Conservation (phyloP, 345 rosid genomes). For the Laguncularia racemosa region DNA sequence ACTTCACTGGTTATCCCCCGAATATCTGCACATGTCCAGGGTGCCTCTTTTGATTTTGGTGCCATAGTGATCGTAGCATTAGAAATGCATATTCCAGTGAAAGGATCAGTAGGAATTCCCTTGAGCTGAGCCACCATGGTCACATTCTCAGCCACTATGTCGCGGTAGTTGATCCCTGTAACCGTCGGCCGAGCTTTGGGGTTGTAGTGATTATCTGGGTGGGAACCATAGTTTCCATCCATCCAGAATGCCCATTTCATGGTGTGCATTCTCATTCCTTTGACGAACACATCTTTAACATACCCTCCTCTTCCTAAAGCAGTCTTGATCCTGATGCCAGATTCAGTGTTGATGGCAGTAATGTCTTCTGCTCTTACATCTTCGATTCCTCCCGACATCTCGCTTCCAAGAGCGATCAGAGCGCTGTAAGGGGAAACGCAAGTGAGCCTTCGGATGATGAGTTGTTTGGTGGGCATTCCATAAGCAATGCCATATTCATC, state of each 20-base stretch:
- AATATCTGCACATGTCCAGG: conserved; percentile 59
- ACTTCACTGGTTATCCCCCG: conserved; percentile 49
- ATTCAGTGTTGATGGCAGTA: conserved; percentile 60
- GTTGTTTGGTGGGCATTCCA: conserved; percentile 66
- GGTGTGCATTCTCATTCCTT: conserved; percentile 51
- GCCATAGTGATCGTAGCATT: conserved; percentile 57
- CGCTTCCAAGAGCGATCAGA: conserved; percentile 67
- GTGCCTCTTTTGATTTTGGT: conserved; percentile 47
- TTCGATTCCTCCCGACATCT: conserved; percentile 75
- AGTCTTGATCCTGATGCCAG: conserved; percentile 73
- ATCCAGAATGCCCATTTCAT: conserved; percentile 83
- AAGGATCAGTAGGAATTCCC: conserved; percentile 54
- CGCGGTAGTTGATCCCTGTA: conserved; percentile 52
- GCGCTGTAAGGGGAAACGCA: conserved; percentile 79
- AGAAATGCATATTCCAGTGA: conserved; percentile 62
- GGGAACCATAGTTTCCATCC: conserved; percentile 70
- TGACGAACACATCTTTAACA: conserved; percentile 52
- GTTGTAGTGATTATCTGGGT: conserved; percentile 53
- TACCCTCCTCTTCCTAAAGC: conserved; percentile 68
- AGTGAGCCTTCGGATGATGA: conserved; percentile 51
- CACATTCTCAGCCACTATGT: conserved; percentile 58
- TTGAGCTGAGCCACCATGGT: conserved; percentile 57
- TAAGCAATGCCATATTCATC: conserved; percentile 67
- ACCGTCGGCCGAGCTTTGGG: conserved; percentile 65
- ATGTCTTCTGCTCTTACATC: conserved; percentile 79